These are phyloP conservation scores for Micractinium sp. DNA, from an alignment of 139 green algal species.

Conservation along the genomic window DNA sequence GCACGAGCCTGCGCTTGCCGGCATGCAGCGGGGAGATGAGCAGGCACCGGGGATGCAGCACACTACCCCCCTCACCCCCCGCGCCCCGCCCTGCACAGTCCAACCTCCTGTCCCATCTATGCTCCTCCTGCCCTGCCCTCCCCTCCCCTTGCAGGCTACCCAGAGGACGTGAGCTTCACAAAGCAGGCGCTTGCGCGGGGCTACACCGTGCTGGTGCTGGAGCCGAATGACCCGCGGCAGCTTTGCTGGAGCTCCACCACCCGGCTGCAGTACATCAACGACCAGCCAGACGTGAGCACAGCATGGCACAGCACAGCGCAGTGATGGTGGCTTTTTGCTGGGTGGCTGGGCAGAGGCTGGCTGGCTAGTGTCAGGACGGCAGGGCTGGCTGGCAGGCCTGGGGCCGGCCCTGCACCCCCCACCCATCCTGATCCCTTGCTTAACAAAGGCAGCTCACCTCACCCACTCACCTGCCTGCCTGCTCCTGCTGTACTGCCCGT, in stretches of 20 bases:
- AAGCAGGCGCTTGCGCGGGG: slow-evolving; percentile 22
- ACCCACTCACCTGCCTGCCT: neutral
- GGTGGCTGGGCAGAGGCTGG: too few species aligned
- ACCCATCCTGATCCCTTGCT: too few species aligned
- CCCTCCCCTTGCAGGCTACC: neutral
- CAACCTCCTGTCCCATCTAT: neutral
- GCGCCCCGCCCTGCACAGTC: too few species aligned
- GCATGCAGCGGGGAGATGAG: neutral
- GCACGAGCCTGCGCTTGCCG: neutral
- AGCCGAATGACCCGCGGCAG: neutral
- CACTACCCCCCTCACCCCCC: neutral
- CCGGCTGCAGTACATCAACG: neutral
- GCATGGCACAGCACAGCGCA: too few species aligned
- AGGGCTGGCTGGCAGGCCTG: too few species aligned
- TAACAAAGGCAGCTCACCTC: too few species aligned
- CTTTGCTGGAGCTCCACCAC: slow-evolving; percentile 23
- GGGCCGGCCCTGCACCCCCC: too few species aligned
- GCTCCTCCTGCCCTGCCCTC: neutral
- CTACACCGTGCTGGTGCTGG: slow-evolving; percentile 16
- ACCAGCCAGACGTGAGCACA: slow-evolving; percentile 27
- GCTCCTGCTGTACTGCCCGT: too few species aligned
- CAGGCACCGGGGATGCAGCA: neutral
- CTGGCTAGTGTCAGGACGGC: too few species aligned
- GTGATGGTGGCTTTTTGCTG: too few species aligned
- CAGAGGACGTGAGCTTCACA: slow-evolving; percentile 15